These are phyloP conservation scores for Phaseolus lunatus DNA, from an alignment of 306 rosid species.

Conservation along the genomic window DNA sequence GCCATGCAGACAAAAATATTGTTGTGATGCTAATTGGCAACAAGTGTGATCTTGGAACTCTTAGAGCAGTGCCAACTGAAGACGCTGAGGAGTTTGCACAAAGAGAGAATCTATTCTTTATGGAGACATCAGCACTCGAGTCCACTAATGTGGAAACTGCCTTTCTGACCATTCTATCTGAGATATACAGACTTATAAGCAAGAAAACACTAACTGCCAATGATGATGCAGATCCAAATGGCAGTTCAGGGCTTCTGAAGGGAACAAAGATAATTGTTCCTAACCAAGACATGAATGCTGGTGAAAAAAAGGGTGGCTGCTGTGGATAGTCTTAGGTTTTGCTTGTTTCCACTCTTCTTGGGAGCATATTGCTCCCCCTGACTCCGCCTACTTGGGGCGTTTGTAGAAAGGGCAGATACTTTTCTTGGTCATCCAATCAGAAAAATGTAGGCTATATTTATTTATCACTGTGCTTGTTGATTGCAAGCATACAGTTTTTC, in stretches of 20 bases:
- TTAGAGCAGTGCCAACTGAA: constrained; percentile 88
- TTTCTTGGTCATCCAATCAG: constrained; percentile 34
- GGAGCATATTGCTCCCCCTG: constrained; percentile 39
- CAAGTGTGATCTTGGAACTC: constrained; percentile 81
- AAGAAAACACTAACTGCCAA: constrained; percentile 74
- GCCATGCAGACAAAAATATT: constrained; percentile 85
- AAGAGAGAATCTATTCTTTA: constrained; percentile 88
- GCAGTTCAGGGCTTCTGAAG: constrained; percentile 64
- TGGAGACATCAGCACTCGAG: constrained; percentile 93
- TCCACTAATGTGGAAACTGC: constrained; percentile 89
- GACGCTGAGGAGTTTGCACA: constrained; percentile 91
- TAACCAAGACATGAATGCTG: constrained; percentile 40
- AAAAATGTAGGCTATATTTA: constrained; percentile 42
- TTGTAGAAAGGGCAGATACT: constrained; percentile 42
- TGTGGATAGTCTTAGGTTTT: constrained; percentile 54
- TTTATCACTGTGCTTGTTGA: constrained; percentile 39
- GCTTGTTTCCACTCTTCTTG: background rate
- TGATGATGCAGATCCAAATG: constrained; percentile 58
- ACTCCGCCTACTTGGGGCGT: constrained; percentile 12
- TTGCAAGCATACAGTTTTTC: constrained; percentile 19
- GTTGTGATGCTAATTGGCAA: constrained; percentile 88
- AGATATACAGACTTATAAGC: constrained; percentile 75
- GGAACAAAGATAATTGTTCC: constrained; percentile 82
- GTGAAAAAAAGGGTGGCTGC: constrained; percentile 57
- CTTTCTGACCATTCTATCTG: constrained; percentile 75